Conservation (phyloP, 495 filamentous ascomycete species). For the Corynascus novoguineensis region DNA sequence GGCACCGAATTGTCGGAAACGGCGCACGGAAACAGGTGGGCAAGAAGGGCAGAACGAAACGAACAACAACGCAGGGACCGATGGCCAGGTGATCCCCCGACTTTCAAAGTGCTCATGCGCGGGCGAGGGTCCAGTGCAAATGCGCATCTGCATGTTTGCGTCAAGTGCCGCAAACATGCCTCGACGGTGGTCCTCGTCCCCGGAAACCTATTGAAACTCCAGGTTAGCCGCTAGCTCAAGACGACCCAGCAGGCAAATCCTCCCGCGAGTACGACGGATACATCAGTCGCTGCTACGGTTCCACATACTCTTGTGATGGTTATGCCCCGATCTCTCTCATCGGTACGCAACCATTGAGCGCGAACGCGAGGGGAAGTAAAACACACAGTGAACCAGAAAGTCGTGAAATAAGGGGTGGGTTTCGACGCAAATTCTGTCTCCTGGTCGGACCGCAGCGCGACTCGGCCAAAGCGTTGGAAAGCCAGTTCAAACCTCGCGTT, state of each 20-base stretch:
- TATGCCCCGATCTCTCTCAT: not conserved
- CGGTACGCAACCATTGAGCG: not conserved
- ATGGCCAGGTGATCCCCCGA: not conserved
- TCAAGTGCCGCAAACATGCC: not conserved
- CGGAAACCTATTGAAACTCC: not conserved
- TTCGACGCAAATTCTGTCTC: constrained; percentile 5
- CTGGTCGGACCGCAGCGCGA: constrained; percentile 7
- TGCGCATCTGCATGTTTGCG: not conserved
- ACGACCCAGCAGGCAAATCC: not conserved
- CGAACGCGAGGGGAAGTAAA: not conserved
- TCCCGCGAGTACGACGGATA: not conserved
- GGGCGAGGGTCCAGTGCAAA: not conserved
- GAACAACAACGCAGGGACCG: not conserved
- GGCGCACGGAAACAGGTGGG: not conserved
- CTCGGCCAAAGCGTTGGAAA: not conserved
- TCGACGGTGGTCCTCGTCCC: not conserved
- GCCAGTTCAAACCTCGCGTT: not conserved
- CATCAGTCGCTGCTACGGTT: not conserved
- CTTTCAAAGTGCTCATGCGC: not conserved
- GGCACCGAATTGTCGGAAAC: not conserved
- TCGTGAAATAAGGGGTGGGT: constrained; percentile 7
- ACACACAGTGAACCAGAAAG: not conserved
- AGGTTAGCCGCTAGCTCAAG: constrained; percentile 1
- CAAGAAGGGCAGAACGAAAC: not conserved
- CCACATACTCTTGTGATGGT: not conserved